Evolutionary conservation across 176 grass and related monocot genomes (phyloP), one percentile per base, ranked within the genome.

Genomic region (Triticum monococcum): DNA sequence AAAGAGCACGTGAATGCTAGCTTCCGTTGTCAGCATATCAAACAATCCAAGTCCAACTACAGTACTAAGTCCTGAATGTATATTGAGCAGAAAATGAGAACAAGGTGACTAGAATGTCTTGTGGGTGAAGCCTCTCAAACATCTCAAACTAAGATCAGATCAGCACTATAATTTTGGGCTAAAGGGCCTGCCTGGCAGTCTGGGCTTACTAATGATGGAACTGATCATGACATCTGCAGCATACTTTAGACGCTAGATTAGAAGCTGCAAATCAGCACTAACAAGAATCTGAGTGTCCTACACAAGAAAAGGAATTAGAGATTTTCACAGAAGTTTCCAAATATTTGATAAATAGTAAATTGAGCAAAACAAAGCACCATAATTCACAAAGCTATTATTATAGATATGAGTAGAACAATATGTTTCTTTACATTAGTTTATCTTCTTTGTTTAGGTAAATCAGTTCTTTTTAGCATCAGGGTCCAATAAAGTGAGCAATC

Each of bases 31-130:
- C 4, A 7, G 46, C 81, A 84, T 84, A 64, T 79, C 62, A 91
- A 87, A 91, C 64, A 84, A 87, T 80, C 60, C 37, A 82, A 24
- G 62, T 68, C 76, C 75, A 91, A 75, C 63, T 48, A 38, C 46
- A 52, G 60, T 80, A 67, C 68, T 67, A 22, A 67, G 57, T 78
- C 18, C 67, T 66, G 56, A 79, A 31, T 83, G 78, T 57, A 64
- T 23, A 86, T 23, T 50, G 45, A 61, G 22, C 2, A 68, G 28
- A 46, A 61, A 75, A 85, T 14, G 38, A 78, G 68, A 60, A 76
- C 77, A 71, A 78, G 52, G 24, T 64, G 73, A 72, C 70, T 86
- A 77, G 64, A 75, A 79, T 20, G 2, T 61, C 68, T 75, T 84
- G 56, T 71, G 56, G 62, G 30, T 41, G 65, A 88, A 84, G 56